Evolutionary conservation across 306 rosid genomes (phyloP), one percentile per base, ranked within the genome.

Genomic region (Inga oerstediana): DNA sequence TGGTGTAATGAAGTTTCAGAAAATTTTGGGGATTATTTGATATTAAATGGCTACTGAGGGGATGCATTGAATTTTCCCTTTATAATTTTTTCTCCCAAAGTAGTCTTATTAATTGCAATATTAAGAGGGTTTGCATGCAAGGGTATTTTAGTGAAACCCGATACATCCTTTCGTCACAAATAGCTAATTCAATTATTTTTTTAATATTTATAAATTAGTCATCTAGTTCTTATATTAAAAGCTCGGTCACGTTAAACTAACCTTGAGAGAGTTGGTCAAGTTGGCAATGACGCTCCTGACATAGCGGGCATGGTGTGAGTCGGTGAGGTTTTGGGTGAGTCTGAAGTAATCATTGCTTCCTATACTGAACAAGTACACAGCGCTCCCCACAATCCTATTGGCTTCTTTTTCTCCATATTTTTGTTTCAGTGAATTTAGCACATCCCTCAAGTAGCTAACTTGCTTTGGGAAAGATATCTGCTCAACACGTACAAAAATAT

Each of bases 311-410:
- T 14, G 74, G 69, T 69, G 75, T 58, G 85, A 11, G 7, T 59
- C 75, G 20, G 51, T 80, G 6, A 83, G 88, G 82, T 86, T 82
- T 19, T 66, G 52, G n/a, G 15, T 77, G 61, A 85, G 75, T 17
- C 44, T 48, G 3, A 39, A 46, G 34, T 88, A 90, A 43, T 89
- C 92, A n/a, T 83, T 87, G 79, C 68, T 69, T 52, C 91, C 89
- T 22, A 79, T 69, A 48, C 85, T 74, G 43, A 87, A 72, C 71
- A 90, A 76, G 87, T 85, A 87, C 1, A 89, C 88, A 37, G 84
- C 85, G 51, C 70, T 75, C 5, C 81, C 78, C 65, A 88, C 24
- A 41, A 86, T 34, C 69, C 37, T 62, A 35, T 75, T 68, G 72
- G 84, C 88, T 82, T 76, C 86, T 58, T 56, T 22, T 30, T 87